Base-by-base conservation (phyloP, 352 stramenopile species). In the Phytophthora quininea region DNA sequence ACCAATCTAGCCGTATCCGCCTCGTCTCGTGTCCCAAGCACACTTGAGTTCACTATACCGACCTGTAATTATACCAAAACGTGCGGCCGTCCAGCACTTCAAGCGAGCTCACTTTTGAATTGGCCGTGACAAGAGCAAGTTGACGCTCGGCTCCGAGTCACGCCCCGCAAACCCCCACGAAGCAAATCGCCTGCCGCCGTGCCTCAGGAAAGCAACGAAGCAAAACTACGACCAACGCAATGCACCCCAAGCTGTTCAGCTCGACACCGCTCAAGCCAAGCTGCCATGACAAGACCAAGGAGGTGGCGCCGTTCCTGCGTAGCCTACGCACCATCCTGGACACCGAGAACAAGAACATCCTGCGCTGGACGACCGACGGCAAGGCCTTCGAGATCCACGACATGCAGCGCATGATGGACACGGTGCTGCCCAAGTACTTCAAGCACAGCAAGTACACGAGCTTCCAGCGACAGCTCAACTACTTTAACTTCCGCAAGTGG, bases 391-490 rank as follows among this genome's bases (percentile, higher is more conserved):
- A 91, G 54, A 92, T 92, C 61, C 73, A 86, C 67, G 82, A 93
- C 77, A 84, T 90, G 77, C 60, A 67, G 37, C 62, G 65, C 47
- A 88, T 97, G 62, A 92, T 95, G 76, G 62, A 77, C 19, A 76
- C 78, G 52, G 80, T 97, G 59, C 77, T 98, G 31, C 92, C 94
- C 47, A 91, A 93, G 67, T 98, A 98, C 76, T 98, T 98, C 68
- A 98, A 97, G 67, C 94, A 98, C 67, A 60, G 79, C 67, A 97
- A 94, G 65, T 98, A 98, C 82, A 92, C 94, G 50, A 97, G 90
- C 46, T 95, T 98, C 63, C 90, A 97, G 64, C 88, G 94, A 12
- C 92, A 98, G 64, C 83, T 98, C 62, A 98, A 97, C 79, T 98
- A 98, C 70, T 98, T 98, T 61, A 86, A 81, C 69, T 98, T 98